Percentiles rank a stretch among this genome's conserved stretches.
These are phyloP conservation scores for Cenchrus fungigraminus DNA, from an alignment of 176 grass and related monocot species.

Conservation along the genomic window DNA sequence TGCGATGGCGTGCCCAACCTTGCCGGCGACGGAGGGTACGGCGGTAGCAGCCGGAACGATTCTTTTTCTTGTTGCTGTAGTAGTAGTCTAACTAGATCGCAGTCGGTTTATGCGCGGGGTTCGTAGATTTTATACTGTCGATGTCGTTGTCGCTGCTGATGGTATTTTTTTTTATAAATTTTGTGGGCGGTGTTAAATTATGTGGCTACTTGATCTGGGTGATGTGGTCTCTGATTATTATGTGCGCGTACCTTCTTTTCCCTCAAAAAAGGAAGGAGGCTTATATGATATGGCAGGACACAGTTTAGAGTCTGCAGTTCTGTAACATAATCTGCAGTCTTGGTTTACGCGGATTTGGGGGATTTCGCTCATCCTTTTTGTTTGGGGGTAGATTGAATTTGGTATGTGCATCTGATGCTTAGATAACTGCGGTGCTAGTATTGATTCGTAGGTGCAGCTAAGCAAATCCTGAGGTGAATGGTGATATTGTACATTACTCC, in stretches of 20 bases:
- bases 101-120: not conserved
- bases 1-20: slow-evolving; percentile 37
- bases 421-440: not conserved
- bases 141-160: slow-evolving; percentile 33
- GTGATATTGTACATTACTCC: not conserved
- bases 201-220: not conserved
- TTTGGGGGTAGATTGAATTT: not conserved
- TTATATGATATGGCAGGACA: not conserved
- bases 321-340: not conserved
- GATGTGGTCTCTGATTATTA: not conserved
- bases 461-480: not conserved
- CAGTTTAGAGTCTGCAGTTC: not conserved
- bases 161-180: not conserved
- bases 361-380: not conserved
- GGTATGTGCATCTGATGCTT: not conserved
- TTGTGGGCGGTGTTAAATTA: slow-evolving; percentile 19
- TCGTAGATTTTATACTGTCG: slow-evolving; percentile 20
- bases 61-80: not conserved
- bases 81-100: not conserved
- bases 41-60: not conserved
- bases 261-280: too few species aligned
- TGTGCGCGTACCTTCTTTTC: not conserved
- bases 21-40: slow-evolving; percentile 53
- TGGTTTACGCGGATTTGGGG: not conserved
- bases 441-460: not conserved